Evolutionary conservation across 2,329 filamentous ascomycete genomes (phyloP).

Genomic region (Aureobasidium sp.): DNA sequence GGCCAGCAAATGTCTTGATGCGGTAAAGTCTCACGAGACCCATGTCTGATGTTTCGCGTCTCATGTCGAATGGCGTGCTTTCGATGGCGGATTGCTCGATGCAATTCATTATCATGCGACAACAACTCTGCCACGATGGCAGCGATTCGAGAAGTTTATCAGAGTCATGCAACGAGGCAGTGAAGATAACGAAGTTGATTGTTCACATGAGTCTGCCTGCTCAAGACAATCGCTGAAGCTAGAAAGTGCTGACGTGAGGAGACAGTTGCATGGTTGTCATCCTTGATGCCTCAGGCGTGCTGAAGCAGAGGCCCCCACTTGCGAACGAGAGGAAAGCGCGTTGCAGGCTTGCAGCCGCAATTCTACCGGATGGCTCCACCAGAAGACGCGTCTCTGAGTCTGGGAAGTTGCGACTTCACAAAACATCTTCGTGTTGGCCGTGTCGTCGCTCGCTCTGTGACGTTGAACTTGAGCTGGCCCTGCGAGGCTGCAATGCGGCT

Average conservation of each 20-base stretch:
- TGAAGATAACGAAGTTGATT: not conserved
- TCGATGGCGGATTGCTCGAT: not conserved
- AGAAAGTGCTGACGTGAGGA: not conserved
- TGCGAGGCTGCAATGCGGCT: not conserved
- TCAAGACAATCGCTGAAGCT: not conserved
- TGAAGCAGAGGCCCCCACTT: not conserved
- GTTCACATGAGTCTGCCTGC: not conserved
- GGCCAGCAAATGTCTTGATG: not conserved
- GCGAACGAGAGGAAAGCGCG: not conserved
- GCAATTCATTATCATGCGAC: not conserved
- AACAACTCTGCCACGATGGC: not conserved
- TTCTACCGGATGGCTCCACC: not conserved
- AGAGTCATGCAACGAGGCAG: not conserved
- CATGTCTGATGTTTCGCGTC: not conserved
- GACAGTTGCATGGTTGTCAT: not conserved
- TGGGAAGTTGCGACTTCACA: not conserved
- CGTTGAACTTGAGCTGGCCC: not conserved
- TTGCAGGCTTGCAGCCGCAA: not conserved
- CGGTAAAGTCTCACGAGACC: slow-evolving; percentile 1
- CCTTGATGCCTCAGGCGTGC: not conserved
- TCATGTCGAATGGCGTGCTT: not conserved
- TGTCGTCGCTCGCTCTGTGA: not conserved
- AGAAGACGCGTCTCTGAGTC: not conserved
- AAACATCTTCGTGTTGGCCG: not conserved
- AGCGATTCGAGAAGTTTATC: not conserved